Evolutionary conservation across 768 basidiomycete species (phyloP), one percentile per base, ranked within the genome.

Genomic region (Cubamyces lactineus): DNA sequence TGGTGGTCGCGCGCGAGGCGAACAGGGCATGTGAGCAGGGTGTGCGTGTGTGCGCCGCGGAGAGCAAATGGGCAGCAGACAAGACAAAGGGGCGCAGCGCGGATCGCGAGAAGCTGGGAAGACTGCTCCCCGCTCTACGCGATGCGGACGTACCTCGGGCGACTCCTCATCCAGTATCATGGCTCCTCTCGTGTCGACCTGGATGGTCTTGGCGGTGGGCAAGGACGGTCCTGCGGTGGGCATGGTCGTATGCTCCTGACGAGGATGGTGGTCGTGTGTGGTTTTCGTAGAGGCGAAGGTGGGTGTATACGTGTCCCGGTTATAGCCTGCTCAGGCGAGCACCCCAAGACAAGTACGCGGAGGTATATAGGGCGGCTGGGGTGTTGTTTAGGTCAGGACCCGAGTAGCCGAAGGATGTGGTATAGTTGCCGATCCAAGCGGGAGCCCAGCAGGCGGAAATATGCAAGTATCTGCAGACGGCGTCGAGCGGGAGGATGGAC

Each of bases 161-260:
- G 96, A 97, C 72, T 95, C 95, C 76, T 97, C 95, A 49, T 91
- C 86, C 40, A 98, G 80, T 66, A 98, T 97, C 61, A 96, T 82
- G 16, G 96, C 96, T 16, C 96, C 96, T 65, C 93, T 86, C 26
- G 94, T 97, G 69, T 97, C 94, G 70, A 98, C 96, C 74, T 93
- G 92, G 71, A 98, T 96, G 54, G 92, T 87, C 74, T 85, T 89
- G 34, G 92, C 86, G 39, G 85, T 84, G 42, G 95, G 95, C 60
- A 96, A 78, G 46, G 88, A 82, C 41, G 89, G 86, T 71, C 80
- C 83, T 79, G 57, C 58, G 26, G 61, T 8, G 17, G 64, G 9
- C 64, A 60, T 61, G 53, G 24, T 39, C 19, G 46, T n/a, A 34
- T 26, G 38, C 41, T 57, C 39, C 42, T 53, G 15, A 24, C 30